These are phyloP conservation scores for Yarrowia deformans DNA, from an alignment of 805 yeast species.

Conservation along the genomic window DNA sequence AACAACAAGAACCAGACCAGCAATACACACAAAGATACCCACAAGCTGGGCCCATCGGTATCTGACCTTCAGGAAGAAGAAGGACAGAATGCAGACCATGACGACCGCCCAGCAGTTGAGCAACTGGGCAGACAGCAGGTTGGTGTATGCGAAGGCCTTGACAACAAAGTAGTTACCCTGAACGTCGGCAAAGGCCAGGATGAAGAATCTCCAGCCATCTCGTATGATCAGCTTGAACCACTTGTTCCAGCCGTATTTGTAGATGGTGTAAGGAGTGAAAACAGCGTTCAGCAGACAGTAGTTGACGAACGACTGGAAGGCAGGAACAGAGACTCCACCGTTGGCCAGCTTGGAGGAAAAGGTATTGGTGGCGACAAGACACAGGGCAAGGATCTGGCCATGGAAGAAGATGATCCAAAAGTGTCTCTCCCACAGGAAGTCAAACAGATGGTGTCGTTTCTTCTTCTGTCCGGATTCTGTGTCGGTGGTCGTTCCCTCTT, in stretches of 20 bases:
- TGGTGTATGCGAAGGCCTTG: constrained; percentile 56
- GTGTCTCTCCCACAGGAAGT: constrained; percentile 41
- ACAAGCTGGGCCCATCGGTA: constrained; percentile 57
- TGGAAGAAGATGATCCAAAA: constrained; percentile 55
- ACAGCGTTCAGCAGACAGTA: constrained; percentile 52
- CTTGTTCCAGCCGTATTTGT: constrained; percentile 52
- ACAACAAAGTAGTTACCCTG: constrained; percentile 58
- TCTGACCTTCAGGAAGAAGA: constrained; percentile 54
- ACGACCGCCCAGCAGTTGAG: constrained; percentile 57
- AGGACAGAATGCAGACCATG: constrained; percentile 55
- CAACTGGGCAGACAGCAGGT: constrained; percentile 54
- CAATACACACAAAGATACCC: constrained; percentile 54
- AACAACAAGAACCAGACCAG: constrained; percentile 55
- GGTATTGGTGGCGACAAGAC: constrained; percentile 55
- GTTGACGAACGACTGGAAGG: constrained; percentile 55
- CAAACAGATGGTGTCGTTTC: constrained; percentile 19
- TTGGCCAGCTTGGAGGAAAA: constrained; percentile 53
- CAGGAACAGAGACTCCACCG: constrained; percentile 54
- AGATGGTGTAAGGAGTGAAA: constrained; percentile 53
- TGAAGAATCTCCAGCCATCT: constrained; percentile 56
- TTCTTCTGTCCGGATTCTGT: constrained; percentile 1
- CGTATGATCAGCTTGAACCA: constrained; percentile 48
- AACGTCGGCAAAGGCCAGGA: constrained; percentile 56
- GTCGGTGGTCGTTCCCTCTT: background rate
- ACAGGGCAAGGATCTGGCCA: constrained; percentile 55